A percentile compares a stretch with the other conserved stretches of the same genome.
Conservation (phyloP, 2,329 filamentous ascomycete genomes). For the Phaeophleospora eucalypticola region DNA sequence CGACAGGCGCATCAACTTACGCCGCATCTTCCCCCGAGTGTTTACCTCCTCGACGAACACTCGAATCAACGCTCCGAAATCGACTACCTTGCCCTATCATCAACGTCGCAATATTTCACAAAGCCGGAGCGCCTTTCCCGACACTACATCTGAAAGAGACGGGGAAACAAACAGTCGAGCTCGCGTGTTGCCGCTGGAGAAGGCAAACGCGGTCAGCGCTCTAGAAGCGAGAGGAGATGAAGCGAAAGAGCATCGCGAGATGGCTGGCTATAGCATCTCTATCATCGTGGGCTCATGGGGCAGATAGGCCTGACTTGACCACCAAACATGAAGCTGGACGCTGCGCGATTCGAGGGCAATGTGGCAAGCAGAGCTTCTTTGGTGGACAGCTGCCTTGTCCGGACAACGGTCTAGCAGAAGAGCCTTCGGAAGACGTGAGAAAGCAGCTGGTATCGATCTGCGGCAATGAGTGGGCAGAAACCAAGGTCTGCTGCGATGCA, state of each 20-base stretch:
- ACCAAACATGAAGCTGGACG: slow-evolving; percentile 71
- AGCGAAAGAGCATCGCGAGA: slow-evolving; percentile 2
- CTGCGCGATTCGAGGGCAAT: slow-evolving; percentile 87
- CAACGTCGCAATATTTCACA: too few relatives aligned
- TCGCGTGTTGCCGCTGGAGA: neutral
- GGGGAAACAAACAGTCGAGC: neutral
- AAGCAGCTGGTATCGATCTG: slow-evolving; percentile 80
- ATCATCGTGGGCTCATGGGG: slow-evolving; percentile 1
- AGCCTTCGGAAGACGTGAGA: slow-evolving; percentile 67
- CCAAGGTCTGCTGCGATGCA: slow-evolving; percentile 77
- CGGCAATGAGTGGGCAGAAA: slow-evolving; percentile 78
- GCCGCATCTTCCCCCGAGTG: too few relatives aligned
- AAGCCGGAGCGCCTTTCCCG: too few relatives aligned
- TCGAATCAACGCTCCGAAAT: too few relatives aligned
- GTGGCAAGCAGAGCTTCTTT: slow-evolving; percentile 86
- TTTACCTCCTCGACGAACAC: too few relatives aligned
- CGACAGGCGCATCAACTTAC: too few relatives aligned
- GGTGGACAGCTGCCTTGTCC: slow-evolving; percentile 85
- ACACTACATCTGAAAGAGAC: too few relatives aligned
- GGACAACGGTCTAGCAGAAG: slow-evolving; percentile 77
- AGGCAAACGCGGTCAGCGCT: neutral
- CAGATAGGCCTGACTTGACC: slow-evolving; percentile 20
- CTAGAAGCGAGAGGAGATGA: slow-evolving; percentile 1
- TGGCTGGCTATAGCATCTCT: slow-evolving; percentile 1
- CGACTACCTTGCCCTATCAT: too few relatives aligned